Percentiles rank a stretch among this genome's conserved stretches.
Evolutionary conservation across 306 rosid genomes (phyloP).

Genomic region (Quercus robur): DNA sequence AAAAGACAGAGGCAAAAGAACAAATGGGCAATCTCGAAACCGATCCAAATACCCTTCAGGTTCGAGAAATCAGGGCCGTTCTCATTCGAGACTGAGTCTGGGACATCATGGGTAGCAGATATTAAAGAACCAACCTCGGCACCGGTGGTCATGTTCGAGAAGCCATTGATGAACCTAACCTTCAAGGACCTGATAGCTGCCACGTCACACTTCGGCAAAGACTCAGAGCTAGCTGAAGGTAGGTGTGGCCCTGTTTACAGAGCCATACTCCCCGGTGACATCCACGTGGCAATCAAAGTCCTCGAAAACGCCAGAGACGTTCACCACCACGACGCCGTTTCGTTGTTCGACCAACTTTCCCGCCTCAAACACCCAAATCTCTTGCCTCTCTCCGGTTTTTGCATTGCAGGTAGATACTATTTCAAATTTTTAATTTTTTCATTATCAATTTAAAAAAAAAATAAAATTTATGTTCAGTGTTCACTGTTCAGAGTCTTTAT

Average conservation of each 20-base stretch:
- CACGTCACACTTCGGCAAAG: conserved; percentile 95
- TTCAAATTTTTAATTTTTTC: neutral
- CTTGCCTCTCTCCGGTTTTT: conserved; percentile 85
- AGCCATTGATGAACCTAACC: conserved; percentile 76
- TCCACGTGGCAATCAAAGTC: conserved; percentile 95
- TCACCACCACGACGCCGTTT: conserved; percentile 50
- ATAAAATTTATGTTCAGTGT: too few species aligned
- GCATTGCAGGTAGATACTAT: conserved; percentile 73
- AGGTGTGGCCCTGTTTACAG: conserved; percentile 94
- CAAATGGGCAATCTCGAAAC: conserved; percentile 95
- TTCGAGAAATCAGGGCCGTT: conserved; percentile 90
- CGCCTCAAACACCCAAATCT: conserved; percentile 76
- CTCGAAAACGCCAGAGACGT: conserved; percentile 69
- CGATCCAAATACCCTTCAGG: conserved; percentile 48
- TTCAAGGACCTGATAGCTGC: conserved; percentile 85
- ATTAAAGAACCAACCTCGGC: conserved; percentile 81
- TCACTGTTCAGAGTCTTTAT: too few species aligned
- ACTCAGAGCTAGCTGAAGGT: conserved; percentile 84
- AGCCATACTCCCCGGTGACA: conserved; percentile 77
- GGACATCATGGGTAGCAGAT: conserved; percentile 88
- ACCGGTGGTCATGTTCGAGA: conserved; percentile 87
- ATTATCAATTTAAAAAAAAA: neutral
- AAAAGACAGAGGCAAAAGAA: conserved; percentile 37
- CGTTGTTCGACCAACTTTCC: conserved; percentile 54
- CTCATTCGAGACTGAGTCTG: conserved; percentile 84